Evolutionary conservation across 106 monocot species (phyloP), one percentile per base, ranked within the genome.

Genomic region (Triglochin maritima): DNA sequence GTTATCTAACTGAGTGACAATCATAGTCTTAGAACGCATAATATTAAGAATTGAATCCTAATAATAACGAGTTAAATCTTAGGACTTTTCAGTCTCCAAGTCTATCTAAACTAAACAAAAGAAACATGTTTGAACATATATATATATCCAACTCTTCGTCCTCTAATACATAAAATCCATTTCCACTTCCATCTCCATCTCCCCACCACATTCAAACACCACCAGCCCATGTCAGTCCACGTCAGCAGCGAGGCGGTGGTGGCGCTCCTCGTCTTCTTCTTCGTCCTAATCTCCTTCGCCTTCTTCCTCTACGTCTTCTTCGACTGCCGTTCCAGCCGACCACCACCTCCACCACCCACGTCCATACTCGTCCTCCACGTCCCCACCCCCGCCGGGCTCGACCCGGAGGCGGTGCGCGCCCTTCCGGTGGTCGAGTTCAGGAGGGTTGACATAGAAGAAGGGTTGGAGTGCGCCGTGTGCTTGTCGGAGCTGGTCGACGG

Each of bases 391-490:
- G 43, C 14, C 16, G 71, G 71, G 9, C 71, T 71, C 71, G 71
- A 71, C 47, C 50, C 49, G 13, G 9, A 48, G 10, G 60, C 50
- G 49, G 41, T 71, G 42, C 14, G 12, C 41, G 49, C 71, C 44
- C 71, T 71, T 3, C 71, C 71, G 50, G 62, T 71, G 47, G 41
- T 4, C 49, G 29, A 51, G 14, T 71, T 50, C 50, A 53, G 62
- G 4, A 3, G 11, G n/a, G 62, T 52, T 3, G 71, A 61, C 44
- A 41, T 62, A 49, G 60, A 71, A 9, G 71, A 45, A 3, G 71
- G 71, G 61, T 13, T 60, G 50, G 71, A 71, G 62, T 71, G 71
- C 62, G 60, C 71, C 61, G 71, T 71, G 50, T 71, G 71, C 44
- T 62, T 71, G 57, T 50, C 71, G 16, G 61, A 71, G 61, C 62